phyloP scores from a whole-genome alignment of 176 grass and related monocot species.

The Guadua angustifolia region DNA sequence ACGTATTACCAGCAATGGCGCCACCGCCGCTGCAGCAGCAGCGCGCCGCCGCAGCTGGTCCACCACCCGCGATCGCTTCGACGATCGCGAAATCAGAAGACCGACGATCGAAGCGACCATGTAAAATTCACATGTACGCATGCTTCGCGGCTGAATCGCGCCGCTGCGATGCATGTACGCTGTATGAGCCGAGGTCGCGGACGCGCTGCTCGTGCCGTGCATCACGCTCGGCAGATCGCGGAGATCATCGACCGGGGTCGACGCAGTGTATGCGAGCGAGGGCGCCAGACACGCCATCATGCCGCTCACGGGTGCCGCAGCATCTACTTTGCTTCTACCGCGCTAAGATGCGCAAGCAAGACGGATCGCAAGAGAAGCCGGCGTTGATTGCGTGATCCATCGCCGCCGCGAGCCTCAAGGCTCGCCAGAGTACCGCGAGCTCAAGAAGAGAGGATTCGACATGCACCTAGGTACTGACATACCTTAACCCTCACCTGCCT shows the following conservation, averaged over 20 bases:
- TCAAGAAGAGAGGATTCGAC: constrained; percentile 60
- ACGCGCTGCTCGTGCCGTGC: constrained; percentile 62
- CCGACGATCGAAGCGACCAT: not conserved
- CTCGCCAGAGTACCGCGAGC: constrained; percentile 81
- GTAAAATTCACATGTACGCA: not conserved
- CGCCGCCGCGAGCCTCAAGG: constrained; percentile 62
- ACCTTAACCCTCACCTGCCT: too few relatives aligned
- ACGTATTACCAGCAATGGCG: constrained; percentile 31
- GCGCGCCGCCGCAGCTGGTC: constrained; percentile 57
- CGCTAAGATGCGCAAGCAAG: constrained; percentile 59
- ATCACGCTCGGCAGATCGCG: constrained; percentile 65
- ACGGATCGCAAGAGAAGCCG: constrained; percentile 53
- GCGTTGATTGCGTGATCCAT: constrained; percentile 69
- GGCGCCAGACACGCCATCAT: constrained; percentile 51
- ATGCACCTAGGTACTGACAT: constrained; percentile 51
- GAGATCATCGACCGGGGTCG: constrained; percentile 71
- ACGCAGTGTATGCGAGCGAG: constrained; percentile 64
- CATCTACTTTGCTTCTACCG: constrained; percentile 83
- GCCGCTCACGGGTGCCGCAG: constrained; percentile 61
- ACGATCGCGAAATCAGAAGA: constrained; percentile 63
- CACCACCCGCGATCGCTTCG: constrained; percentile 64
- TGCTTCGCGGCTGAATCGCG: not conserved
- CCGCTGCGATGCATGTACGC: not conserved
- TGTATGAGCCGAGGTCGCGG: too few relatives aligned
- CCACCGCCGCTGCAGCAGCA: constrained; percentile 33